Evolutionary conservation across 2,329 filamentous ascomycete genomes (phyloP).

Genomic region (Claviceps sorghi): DNA sequence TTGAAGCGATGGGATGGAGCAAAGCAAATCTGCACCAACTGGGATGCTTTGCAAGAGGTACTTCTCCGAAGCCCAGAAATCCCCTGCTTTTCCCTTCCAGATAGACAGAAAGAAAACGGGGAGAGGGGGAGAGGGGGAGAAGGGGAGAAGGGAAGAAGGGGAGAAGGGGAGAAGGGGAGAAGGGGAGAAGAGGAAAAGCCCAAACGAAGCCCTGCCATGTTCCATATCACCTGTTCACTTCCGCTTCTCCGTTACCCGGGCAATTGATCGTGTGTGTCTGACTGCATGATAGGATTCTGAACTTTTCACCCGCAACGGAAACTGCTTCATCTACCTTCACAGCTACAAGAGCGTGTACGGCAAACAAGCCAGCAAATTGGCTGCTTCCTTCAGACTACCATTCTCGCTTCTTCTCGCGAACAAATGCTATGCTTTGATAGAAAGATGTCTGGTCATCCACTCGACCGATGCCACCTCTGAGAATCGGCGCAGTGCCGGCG

Average conservation of each 20-base stretch:
- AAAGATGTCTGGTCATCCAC: slow-evolving; percentile 27
- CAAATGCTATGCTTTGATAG: slow-evolving; percentile 46
- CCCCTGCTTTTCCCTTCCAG: too few relatives aligned
- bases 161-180: too few relatives aligned
- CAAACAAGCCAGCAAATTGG: slow-evolving; percentile 44
- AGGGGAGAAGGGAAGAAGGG: neutral
- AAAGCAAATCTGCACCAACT: slow-evolving; percentile 3
- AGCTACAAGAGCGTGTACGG: slow-evolving; percentile 19
- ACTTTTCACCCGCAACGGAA: slow-evolving; percentile 51
- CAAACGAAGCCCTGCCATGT: neutral
- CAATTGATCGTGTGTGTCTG: neutral
- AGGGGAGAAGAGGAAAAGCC: too few relatives aligned
- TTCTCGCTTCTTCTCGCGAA: slow-evolving; percentile 41
- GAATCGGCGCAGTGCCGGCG: slow-evolving; percentile 11
- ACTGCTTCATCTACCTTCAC: slow-evolving; percentile 58
- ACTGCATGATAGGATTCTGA: slow-evolving; percentile 47
- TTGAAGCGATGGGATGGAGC: slow-evolving; percentile 8
- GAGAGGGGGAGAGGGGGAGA: too few relatives aligned
- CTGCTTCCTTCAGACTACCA: slow-evolving; percentile 53
- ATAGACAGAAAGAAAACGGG: neutral
- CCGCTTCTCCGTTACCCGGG: neutral
- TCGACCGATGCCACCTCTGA: slow-evolving; percentile 15
- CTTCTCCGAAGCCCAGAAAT: neutral
- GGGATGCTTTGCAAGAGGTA: slow-evolving; percentile 6
- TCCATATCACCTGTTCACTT: neutral